Conservation (phyloP, 2,329 filamentous ascomycete genomes). For the Aspergillus phoenicis region DNA sequence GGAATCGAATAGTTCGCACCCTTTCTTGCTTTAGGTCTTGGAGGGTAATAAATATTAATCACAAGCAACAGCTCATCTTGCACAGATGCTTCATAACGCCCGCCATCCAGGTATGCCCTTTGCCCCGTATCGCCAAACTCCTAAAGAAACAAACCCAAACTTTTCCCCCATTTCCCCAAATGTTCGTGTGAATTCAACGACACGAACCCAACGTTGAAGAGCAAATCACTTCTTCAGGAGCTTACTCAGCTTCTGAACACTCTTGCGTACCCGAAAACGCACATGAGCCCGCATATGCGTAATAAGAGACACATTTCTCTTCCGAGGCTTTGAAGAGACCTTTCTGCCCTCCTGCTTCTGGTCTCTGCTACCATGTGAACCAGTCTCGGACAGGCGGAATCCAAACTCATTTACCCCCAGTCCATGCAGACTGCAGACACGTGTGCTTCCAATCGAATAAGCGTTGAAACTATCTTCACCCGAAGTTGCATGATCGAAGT, state of each 20-base stretch:
- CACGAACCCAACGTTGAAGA: not conserved
- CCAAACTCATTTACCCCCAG: not conserved
- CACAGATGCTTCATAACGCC: not conserved
- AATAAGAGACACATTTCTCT: conserved; percentile 19
- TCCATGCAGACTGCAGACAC: conserved; percentile 8
- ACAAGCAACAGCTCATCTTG: not conserved
- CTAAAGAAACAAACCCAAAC: not conserved
- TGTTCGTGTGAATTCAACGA: not conserved
- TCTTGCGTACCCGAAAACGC: conserved; percentile 20
- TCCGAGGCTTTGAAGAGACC: conserved; percentile 2
- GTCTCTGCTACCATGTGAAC: not conserved
- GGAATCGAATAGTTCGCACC: not conserved
- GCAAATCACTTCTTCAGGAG: conserved; percentile 20
- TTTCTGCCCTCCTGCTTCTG: not conserved
- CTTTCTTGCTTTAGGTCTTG: not conserved
- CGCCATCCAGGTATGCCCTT: not conserved
- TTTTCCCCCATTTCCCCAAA: not conserved
- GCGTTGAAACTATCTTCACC: not conserved
- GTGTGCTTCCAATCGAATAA: conserved; percentile 1
- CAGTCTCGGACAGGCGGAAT: not conserved
- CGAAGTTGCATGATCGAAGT: not conserved
- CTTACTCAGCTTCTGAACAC: conserved; percentile 22
- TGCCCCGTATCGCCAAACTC: not conserved
- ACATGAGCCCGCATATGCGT: conserved; percentile 19
- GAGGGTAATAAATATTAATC: not conserved